A percentile compares a stretch with the other conserved stretches of the same genome.
phyloP scores from a whole-genome alignment of 805 yeast genomes.

The Spathaspora sp. region DNA sequence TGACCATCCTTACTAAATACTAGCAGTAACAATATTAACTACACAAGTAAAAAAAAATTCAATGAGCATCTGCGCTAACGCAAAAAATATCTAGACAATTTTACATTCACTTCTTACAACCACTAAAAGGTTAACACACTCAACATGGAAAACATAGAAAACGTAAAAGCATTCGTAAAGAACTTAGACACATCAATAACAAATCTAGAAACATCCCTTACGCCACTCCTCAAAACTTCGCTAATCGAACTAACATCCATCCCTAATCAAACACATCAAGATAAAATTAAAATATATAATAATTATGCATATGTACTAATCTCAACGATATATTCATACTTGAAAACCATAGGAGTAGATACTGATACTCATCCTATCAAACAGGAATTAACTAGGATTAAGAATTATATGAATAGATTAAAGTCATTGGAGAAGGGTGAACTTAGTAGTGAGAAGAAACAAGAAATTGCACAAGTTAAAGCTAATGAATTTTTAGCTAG shows the following conservation, averaged over 20 bases:
- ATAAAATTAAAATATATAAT: constrained; percentile 30
- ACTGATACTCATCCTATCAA: constrained; percentile 60
- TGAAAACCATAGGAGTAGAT: constrained; percentile 57
- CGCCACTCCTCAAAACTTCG: constrained; percentile 33
- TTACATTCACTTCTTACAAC: too few species aligned
- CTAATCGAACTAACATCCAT: constrained; percentile 35
- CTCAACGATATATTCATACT: constrained; percentile 55
- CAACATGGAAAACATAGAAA: constrained; percentile 46
- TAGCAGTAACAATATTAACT: background rate
- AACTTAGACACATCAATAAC: constrained; percentile 36
- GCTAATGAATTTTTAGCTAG: constrained; percentile 45
- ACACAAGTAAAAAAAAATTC: background rate
- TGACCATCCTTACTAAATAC: constrained; percentile 18
- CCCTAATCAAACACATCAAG: constrained; percentile 12
- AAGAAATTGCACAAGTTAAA: constrained; percentile 25
- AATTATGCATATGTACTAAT: constrained; percentile 49
- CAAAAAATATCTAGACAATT: background rate
- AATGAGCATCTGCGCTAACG: constrained; percentile 9
- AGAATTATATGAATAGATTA: constrained; percentile 60
- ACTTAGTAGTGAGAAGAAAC: constrained; percentile 15
- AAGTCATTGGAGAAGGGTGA: constrained; percentile 32
- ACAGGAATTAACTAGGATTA: constrained; percentile 63
- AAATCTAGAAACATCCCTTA: constrained; percentile 30
- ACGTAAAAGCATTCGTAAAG: constrained; percentile 35
- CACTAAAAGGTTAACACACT: background rate